Conservation (phyloP, 352 stramenopile species). For the Stephanocyclus meneghinianus region DNA sequence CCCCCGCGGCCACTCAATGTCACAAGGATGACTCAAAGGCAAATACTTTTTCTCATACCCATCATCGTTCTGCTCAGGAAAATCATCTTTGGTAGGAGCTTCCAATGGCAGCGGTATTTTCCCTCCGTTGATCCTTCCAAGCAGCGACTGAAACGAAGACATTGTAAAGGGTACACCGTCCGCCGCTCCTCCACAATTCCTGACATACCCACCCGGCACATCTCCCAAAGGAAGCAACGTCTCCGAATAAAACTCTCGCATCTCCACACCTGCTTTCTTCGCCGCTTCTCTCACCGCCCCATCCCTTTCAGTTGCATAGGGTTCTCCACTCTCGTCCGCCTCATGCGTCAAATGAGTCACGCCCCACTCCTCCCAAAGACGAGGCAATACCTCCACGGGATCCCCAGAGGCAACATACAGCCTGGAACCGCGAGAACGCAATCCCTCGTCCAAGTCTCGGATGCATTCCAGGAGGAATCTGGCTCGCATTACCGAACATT, state of each 20-base stretch:
- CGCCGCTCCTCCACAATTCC: constrained; percentile 29
- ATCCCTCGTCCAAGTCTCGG: constrained; percentile 78
- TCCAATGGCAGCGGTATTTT: constrained; percentile 39
- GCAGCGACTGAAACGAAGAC: constrained; percentile 60
- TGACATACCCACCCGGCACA: constrained; percentile 45
- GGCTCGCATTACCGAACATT: constrained; percentile 60
- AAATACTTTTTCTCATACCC: constrained; percentile 30
- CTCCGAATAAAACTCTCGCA: constrained; percentile 71
- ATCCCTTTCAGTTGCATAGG: constrained; percentile 88
- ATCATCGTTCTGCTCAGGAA: constrained; percentile 35
- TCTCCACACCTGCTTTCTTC: constrained; percentile 75
- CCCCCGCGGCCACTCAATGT: constrained; percentile 64
- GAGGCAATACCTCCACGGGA: constrained; percentile 75
- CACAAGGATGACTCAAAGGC: constrained; percentile 50
- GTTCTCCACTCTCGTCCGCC: constrained; percentile 86
- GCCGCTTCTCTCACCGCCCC: constrained; percentile 70
- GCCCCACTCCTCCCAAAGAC: constrained; percentile 84
- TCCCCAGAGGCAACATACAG: constrained; percentile 74
- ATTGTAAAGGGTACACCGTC: constrained; percentile 55
- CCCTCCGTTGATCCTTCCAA: constrained; percentile 51
- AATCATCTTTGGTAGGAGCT: constrained; percentile 33
- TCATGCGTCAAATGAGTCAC: constrained; percentile 91
- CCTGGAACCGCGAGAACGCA: constrained; percentile 60
- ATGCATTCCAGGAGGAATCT: constrained; percentile 93
- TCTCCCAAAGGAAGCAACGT: constrained; percentile 77